Evolutionary conservation across 306 rosid genomes (phyloP).

Genomic region (Cicer bijugum): DNA sequence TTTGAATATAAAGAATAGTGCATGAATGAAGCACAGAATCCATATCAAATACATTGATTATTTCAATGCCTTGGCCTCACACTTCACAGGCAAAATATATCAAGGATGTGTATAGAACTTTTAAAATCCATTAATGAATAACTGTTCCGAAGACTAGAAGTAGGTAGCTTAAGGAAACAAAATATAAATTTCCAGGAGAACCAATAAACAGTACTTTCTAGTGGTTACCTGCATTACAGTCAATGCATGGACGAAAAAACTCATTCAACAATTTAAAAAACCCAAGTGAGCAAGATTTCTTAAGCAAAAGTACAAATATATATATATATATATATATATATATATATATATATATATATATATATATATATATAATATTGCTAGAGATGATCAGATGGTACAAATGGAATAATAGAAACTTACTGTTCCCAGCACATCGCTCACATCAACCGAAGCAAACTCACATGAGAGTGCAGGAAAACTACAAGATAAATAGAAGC

Average conservation of each 20-base stretch:
- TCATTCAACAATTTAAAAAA: conserved; percentile 25
- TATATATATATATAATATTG: neutral
- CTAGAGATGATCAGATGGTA: conserved; percentile 34
- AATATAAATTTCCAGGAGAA: conserved; percentile 15
- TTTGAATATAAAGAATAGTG: conserved; percentile 26
- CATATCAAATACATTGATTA: conserved; percentile 35
- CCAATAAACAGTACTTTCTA: conserved; percentile 24
- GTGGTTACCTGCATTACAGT: conserved; percentile 1
- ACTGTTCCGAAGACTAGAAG: conserved; percentile 17
- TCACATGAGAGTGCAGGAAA: conserved; percentile 96
- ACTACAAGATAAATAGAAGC: conserved; percentile 57
- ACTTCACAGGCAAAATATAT: conserved; percentile 12
- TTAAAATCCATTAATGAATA: conserved; percentile 24
- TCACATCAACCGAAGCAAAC: conserved; percentile 88
- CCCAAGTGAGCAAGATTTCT: conserved; percentile 24
- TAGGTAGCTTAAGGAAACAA: conserved; percentile 17
- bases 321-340: neutral
- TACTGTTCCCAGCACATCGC: conserved; percentile 96
- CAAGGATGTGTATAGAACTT: conserved; percentile 13
- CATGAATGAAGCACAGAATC: conserved; percentile 14
- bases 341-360: neutral
- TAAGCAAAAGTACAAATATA: conserved; percentile 36
- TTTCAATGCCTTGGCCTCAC: conserved; percentile 33
- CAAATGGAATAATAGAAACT: conserved; percentile 59
- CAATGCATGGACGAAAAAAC: conserved; percentile 5